Percentiles rank a stretch among this genome's conserved stretches.
Evolutionary conservation across 1,139 yeast species (phyloP).

Genomic region (Protomyces lactucae-debilis): DNA sequence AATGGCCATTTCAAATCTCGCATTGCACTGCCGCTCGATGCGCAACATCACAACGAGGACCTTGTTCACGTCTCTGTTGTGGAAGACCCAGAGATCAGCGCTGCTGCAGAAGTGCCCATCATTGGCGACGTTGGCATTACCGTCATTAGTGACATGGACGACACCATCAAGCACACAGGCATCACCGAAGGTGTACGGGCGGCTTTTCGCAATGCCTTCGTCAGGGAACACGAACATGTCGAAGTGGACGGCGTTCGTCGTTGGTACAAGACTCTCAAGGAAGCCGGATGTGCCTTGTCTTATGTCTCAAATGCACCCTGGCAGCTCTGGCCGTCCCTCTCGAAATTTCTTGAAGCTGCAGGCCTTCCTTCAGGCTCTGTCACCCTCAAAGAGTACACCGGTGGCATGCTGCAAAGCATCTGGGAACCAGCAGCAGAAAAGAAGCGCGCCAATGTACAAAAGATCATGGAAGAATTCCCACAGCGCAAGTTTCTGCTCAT

Average conservation of each 20-base stretch:
- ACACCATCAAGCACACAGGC: slow-evolving; percentile 85
- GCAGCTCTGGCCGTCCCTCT: slow-evolving; percentile 68
- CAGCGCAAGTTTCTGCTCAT: slow-evolving; percentile 69
- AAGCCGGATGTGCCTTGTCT: slow-evolving; percentile 57
- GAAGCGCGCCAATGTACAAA: slow-evolving; percentile 60
- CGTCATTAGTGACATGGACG: slow-evolving; percentile 88
- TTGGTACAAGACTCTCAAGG: slow-evolving; percentile 54
- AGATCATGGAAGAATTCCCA: slow-evolving; percentile 71
- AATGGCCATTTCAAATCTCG: slow-evolving; percentile 31
- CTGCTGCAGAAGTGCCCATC: slow-evolving; percentile 29
- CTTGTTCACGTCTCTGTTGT: slow-evolving; percentile 28
- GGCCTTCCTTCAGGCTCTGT: slow-evolving; percentile 73
- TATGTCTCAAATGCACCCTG: slow-evolving; percentile 96
- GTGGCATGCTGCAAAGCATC: slow-evolving; percentile 63
- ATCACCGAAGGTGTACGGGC: slow-evolving; percentile 82
- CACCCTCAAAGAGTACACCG: slow-evolving; percentile 79
- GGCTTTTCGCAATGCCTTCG: slow-evolving; percentile 68
- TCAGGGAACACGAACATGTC: slow-evolving; percentile 61
- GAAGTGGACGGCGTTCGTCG: slow-evolving; percentile 64
- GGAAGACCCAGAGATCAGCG: slow-evolving; percentile 31
- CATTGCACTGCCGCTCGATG: slow-evolving; percentile 1
- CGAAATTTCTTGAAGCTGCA: slow-evolving; percentile 52
- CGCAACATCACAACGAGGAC: slow-evolving; percentile 19
- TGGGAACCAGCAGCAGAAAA: slow-evolving; percentile 84
- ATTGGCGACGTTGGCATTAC: slow-evolving; percentile 50